A percentile compares a stretch with the other conserved stretches of the same genome.
Evolutionary conservation across 2,329 filamentous ascomycete species (phyloP).

Genomic region (Ascochyta clinopodiicola): DNA sequence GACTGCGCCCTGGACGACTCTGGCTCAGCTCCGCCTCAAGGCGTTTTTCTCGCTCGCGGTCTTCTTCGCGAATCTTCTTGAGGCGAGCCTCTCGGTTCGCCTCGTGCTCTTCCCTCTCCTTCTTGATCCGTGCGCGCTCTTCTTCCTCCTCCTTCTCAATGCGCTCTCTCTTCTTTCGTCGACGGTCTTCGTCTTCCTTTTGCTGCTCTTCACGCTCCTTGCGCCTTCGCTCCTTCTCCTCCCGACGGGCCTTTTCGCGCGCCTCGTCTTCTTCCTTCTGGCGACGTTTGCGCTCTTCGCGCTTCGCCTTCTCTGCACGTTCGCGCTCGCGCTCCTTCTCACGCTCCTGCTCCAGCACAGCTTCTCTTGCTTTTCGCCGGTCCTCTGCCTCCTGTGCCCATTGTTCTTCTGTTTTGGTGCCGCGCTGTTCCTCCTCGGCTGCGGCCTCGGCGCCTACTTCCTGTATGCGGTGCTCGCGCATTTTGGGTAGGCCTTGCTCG

Average conservation of each 20-base stretch:
- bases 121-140: conserved; percentile 56
- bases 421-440: conserved; percentile 67
- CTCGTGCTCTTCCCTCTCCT: conserved; percentile 51
- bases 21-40: conserved; percentile 60
- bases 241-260: conserved; percentile 55
- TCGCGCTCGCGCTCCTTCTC: conserved; percentile 66
- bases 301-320: conserved; percentile 59
- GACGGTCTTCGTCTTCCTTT: conserved; percentile 40
- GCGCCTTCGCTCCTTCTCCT: conserved; percentile 53
- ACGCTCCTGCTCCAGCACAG: conserved; percentile 65
- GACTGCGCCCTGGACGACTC: conserved; percentile 51
- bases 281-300: conserved; percentile 61
- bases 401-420: conserved; percentile 75
- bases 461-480: conserved; percentile 70
- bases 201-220: conserved; percentile 42
- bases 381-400: conserved; percentile 72
- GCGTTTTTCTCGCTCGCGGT: conserved; percentile 43
- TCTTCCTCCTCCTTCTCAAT: conserved; percentile 56
- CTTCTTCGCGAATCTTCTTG: conserved; percentile 45
- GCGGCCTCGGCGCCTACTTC: conserved; percentile 76
- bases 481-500: conserved; percentile 68
- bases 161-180: conserved; percentile 39
- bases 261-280: conserved; percentile 55
- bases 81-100: conserved; percentile 53
- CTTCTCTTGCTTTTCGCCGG: conserved; percentile 66